phyloP scores from a whole-genome alignment of 2,329 filamentous ascomycete genomes.

The Fusarium paranaense region DNA sequence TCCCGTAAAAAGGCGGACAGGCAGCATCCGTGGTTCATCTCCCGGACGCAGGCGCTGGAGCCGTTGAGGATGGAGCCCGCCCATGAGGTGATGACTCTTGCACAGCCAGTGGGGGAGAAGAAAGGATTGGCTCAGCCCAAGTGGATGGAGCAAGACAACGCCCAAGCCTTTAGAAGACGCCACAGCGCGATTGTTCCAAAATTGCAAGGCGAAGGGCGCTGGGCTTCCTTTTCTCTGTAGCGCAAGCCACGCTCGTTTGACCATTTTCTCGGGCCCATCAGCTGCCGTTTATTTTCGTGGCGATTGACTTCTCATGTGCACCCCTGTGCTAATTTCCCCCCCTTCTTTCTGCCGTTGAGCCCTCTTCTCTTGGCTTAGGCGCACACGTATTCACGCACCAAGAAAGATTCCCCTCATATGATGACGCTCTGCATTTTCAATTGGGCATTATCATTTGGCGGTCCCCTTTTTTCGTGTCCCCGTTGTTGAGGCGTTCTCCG shows the following conservation, averaged over 20 bases:
- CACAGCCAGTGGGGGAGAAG: neutral
- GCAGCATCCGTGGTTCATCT: neutral
- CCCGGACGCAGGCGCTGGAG: neutral
- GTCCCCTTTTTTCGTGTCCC: neutral
- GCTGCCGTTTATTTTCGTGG: conserved; percentile 30
- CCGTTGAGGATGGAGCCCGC: too few species aligned
- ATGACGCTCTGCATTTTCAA: conserved; percentile 22
- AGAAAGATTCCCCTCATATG: neutral
- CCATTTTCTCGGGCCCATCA: neutral
- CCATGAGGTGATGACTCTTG: neutral
- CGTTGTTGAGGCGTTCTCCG: neutral
- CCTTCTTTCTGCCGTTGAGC: conserved; percentile 15
- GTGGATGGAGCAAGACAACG: neutral
- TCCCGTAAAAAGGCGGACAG: conserved; percentile 13
- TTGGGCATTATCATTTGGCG: neutral
- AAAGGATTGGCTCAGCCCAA: neutral
- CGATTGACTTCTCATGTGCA: conserved; percentile 13
- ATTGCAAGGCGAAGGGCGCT: neutral
- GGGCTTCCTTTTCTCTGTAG: conserved; percentile 1
- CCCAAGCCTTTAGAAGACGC: conserved; percentile 15
- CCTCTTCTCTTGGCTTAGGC: neutral
- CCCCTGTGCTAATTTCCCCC: conserved; percentile 32
- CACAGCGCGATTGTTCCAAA: conserved; percentile 29
- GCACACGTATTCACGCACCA: neutral
- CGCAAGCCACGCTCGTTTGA: conserved; percentile 17